Evolutionary conservation across 1,139 yeast species (phyloP).

Genomic region (Geotrichum citri-aurantii): DNA sequence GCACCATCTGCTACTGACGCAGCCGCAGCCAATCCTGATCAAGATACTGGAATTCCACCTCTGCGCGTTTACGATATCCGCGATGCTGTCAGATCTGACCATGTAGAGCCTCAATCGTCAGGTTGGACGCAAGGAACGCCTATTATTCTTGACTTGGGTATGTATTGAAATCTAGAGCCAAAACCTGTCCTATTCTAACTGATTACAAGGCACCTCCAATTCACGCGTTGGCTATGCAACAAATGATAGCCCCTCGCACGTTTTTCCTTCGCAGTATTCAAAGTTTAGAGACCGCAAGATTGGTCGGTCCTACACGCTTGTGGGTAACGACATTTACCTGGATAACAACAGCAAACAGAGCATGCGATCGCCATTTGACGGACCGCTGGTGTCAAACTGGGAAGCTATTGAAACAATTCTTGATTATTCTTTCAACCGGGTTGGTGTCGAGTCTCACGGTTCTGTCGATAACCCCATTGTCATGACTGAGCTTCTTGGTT

Average conservation of each 20-base stretch:
- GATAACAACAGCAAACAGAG: conserved; percentile 66
- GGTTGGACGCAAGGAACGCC: conserved; percentile 57
- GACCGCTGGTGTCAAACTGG: conserved; percentile 84
- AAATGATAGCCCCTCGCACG: conserved; percentile 50
- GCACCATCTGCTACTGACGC: conserved; percentile 12
- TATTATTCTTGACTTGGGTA: conserved; percentile 63
- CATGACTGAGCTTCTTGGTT: conserved; percentile 72
- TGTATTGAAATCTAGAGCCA: background rate
- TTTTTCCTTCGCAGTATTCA: conserved; percentile 65
- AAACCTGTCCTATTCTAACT: background rate
- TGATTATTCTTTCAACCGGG: conserved; percentile 76
- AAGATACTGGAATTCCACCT: conserved; percentile 27
- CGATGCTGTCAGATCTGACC: conserved; percentile 41
- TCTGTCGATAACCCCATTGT: conserved; percentile 70
- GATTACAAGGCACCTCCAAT: conserved; percentile 40
- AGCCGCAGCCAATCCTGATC: background rate
- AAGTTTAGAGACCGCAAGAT: conserved; percentile 73
- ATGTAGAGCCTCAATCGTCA: conserved; percentile 49
- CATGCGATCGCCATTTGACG: conserved; percentile 79
- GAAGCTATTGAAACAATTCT: conserved; percentile 76
- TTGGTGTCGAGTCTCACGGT: conserved; percentile 51
- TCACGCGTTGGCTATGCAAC: conserved; percentile 70
- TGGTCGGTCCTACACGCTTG: conserved; percentile 57
- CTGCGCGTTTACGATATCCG: conserved; percentile 47
- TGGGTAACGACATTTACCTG: conserved; percentile 75